Evolutionary conservation across 2,329 filamentous ascomycete species (phyloP).

Genomic region (Pseudocercospora fijiensis): DNA sequence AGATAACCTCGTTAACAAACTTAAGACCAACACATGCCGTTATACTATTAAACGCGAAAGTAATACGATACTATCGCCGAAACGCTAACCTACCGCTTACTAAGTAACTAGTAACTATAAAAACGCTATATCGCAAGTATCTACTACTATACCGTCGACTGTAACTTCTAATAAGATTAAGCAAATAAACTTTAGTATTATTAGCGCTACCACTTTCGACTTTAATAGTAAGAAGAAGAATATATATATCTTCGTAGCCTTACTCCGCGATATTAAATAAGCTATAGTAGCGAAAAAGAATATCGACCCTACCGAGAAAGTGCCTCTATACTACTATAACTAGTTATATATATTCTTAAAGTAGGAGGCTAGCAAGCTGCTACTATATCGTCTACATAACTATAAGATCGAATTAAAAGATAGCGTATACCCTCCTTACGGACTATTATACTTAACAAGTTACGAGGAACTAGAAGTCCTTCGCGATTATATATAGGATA

Average conservation of each 20-base stretch:
- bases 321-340: not conserved
- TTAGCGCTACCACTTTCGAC: not conserved
- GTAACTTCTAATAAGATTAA: not conserved
- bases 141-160: not conserved
- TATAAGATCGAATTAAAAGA: not conserved
- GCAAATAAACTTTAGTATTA: not conserved
- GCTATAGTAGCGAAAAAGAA: not conserved
- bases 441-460: not conserved
- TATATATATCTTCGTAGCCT: not conserved
- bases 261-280: not conserved
- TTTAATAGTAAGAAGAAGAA: conserved; percentile 2
- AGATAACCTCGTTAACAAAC: not conserved
- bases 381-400: not conserved
- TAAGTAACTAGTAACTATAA: not conserved
- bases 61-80: not conserved
- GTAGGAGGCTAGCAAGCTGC: not conserved
- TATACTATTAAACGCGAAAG: not conserved
- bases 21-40: not conserved
- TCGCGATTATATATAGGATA: not conserved
- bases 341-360: conserved; percentile 1
- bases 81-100: not conserved
- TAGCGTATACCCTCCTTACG: not conserved
- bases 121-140: not conserved
- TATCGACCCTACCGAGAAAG: not conserved
- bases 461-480: not conserved